phyloP scores from a whole-genome alignment of 2,329 filamentous ascomycete genomes.

The Colletotrichum gigasporum region DNA sequence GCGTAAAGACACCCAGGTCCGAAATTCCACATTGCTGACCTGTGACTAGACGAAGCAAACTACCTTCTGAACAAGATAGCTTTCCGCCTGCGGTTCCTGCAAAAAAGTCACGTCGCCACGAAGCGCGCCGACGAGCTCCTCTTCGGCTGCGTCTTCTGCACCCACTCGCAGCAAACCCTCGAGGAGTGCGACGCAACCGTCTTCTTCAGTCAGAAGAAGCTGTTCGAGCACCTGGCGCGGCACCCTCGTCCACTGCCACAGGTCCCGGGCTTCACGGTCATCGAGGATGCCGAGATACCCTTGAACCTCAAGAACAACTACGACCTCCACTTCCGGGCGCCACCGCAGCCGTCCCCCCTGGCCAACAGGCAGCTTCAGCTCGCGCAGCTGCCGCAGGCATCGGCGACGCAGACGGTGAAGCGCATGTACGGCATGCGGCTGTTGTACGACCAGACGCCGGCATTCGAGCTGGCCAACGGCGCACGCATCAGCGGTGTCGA shows the following conservation, averaged over 20 bases:
- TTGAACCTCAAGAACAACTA: slow-evolving; percentile 56
- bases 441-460: slow-evolving; percentile 54
- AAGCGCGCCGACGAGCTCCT: slow-evolving; percentile 61
- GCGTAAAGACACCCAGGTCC: slow-evolving; percentile 34
- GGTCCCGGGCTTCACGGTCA: slow-evolving; percentile 57
- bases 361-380: slow-evolving; percentile 52
- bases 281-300: slow-evolving; percentile 55
- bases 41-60: slow-evolving; percentile 55
- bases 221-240: slow-evolving; percentile 62
- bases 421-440: slow-evolving; percentile 56
- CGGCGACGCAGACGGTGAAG: slow-evolving; percentile 57
- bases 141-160: slow-evolving; percentile 65
- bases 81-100: slow-evolving; percentile 64
- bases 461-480: slow-evolving; percentile 57
- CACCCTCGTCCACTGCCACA: slow-evolving; percentile 63
- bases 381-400: slow-evolving; percentile 52
- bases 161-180: slow-evolving; percentile 57
- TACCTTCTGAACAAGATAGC: slow-evolving; percentile 55
- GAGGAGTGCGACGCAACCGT: slow-evolving; percentile 66
- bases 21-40: background rate
- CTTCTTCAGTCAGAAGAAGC: slow-evolving; percentile 61
- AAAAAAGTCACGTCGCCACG: slow-evolving; percentile 63
- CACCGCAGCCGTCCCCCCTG: slow-evolving; percentile 52
- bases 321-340: slow-evolving; percentile 58
- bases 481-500: slow-evolving; percentile 60